phyloP scores from a whole-genome alignment of 1,284 basidiomycete species.

The Moesziomyces sp. region DNA sequence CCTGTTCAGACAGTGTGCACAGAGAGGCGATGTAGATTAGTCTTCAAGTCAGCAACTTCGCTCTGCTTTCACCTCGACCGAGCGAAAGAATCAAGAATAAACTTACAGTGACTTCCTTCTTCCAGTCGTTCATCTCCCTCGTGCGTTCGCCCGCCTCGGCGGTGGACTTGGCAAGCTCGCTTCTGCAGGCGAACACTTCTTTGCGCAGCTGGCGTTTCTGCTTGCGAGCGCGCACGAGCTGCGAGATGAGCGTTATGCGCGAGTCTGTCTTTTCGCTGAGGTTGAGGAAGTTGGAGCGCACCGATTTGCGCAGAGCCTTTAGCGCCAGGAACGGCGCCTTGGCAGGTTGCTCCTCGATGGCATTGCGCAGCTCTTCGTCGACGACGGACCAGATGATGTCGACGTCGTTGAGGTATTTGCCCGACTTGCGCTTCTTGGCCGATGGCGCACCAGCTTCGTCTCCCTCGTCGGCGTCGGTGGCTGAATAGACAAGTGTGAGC shows the following conservation, averaged over 20 bases:
- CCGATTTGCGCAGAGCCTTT: conserved; percentile 36
- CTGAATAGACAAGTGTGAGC: conserved; percentile 38
- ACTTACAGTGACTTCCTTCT: conserved; percentile 22
- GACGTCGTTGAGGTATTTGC: conserved; percentile 46
- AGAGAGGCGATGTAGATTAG: background rate
- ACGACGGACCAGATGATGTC: conserved; percentile 50
- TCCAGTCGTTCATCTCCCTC: conserved; percentile 40
- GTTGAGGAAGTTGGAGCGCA: conserved; percentile 29
- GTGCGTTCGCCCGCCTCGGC: conserved; percentile 26
- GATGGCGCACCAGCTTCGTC: conserved; percentile 7
- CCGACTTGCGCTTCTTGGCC: conserved; percentile 33
- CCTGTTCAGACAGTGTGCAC: background rate
- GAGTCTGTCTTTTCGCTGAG: conserved; percentile 44
- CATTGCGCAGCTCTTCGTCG: conserved; percentile 39
- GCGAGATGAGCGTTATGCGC: conserved; percentile 37
- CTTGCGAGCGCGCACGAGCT: conserved; percentile 31
- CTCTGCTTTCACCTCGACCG: background rate
- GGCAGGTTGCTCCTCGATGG: conserved; percentile 45
- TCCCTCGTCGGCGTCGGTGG: conserved; percentile 13
- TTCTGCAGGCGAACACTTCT: conserved; percentile 31
- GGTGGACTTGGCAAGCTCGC: conserved; percentile 21
- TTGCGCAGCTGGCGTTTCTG: conserved; percentile 33
- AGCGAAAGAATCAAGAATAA: background rate
- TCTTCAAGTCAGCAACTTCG: background rate
- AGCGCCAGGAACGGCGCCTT: conserved; percentile 43